Evolutionary conservation across 2,329 filamentous ascomycete species (phyloP), one percentile per base, ranked within the genome.

Genomic region (Ceratocystis variospora): DNA sequence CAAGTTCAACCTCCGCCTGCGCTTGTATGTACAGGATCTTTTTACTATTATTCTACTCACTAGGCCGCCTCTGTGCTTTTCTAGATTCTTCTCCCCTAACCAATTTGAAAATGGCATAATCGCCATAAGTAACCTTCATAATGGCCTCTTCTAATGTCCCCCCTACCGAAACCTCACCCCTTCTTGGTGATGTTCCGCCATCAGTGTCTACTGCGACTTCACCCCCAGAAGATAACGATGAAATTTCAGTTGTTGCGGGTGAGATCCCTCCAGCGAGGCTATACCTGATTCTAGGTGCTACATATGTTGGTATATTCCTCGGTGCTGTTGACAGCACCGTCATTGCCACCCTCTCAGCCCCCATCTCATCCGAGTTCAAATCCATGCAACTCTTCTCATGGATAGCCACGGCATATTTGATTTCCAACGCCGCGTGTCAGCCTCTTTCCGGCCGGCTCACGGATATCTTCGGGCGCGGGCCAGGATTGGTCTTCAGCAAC

Each of bases 391-490:
- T 94, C 3, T 80, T 96, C 57, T 92, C 90, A 0, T 96, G 91
- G 91, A 84, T 96, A 6, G 91, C 90, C 0, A 88, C 89, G 0
- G 87, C 89, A 22, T 96, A 96, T 73, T 81, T 96, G 33, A 91
- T 96, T 71, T 87, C 90, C 70, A 96, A 93, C 74, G 88, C 91
- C 1, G 90, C 90, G 0, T 89, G 85, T 71, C 91, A 96, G 74
- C 91, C 91, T 12, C 81, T 96, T 22, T 90, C 88, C 7, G 92
- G 92, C 5, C 85, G 90, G 4, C 75, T 96, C 68, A 96, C 91
- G 0, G 92, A 96, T 73, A 94, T 96, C 62, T 94, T 94, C 72
- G 88, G 88, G 10, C 84, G 91, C 4, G 83, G 89, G 0, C 85
- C 87, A 0, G 91, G 91, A 0, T 77, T 96, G 1, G 78, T 95